Conservation (phyloP, 2,329 filamentous ascomycete genomes). For the Aureobasidium pullulans region DNA sequence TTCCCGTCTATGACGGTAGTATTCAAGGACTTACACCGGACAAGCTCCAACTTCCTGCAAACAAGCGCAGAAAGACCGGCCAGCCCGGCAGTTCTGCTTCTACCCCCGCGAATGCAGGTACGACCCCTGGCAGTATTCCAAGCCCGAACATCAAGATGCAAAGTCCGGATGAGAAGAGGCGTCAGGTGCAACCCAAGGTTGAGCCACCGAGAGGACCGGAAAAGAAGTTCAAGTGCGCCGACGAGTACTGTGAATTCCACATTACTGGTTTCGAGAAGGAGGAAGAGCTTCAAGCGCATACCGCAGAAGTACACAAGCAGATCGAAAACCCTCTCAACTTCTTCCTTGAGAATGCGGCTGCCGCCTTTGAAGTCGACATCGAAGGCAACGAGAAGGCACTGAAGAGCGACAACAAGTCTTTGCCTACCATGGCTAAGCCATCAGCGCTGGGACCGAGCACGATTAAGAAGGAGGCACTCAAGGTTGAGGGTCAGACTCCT, state of each 20-base stretch:
- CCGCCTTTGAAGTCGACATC: conserved; percentile 41
- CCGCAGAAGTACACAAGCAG: conserved; percentile 45
- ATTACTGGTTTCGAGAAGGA: conserved; percentile 49
- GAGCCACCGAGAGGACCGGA: conserved; percentile 34
- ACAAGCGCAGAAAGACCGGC: conserved; percentile 48
- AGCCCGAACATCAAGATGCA: conserved; percentile 36
- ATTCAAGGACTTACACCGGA: conserved; percentile 46
- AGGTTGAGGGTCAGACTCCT: conserved; percentile 27
- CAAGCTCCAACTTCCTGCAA: conserved; percentile 50
- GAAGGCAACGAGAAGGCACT: conserved; percentile 35
- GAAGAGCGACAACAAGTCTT: conserved; percentile 20
- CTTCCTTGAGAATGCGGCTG: conserved; percentile 45
- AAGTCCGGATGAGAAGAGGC: conserved; percentile 39
- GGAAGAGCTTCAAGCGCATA: conserved; percentile 48
- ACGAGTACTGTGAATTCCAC: conserved; percentile 44
- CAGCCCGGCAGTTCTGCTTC: conserved; percentile 32
- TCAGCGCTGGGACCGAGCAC: conserved; percentile 22
- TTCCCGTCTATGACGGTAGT: conserved; percentile 47
- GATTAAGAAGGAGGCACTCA: conserved; percentile 16
- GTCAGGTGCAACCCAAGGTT: conserved; percentile 29
- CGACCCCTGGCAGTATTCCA: conserved; percentile 28
- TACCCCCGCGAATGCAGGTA: conserved; percentile 29
- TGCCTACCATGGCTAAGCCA: conserved; percentile 13
- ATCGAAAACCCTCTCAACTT: conserved; percentile 52
- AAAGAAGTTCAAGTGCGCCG: conserved; percentile 45